A percentile compares a stretch with the other conserved stretches of the same genome.
phyloP scores from a whole-genome alignment of 2,329 filamentous ascomycete genomes.

The Escovopsis sp. region DNA sequence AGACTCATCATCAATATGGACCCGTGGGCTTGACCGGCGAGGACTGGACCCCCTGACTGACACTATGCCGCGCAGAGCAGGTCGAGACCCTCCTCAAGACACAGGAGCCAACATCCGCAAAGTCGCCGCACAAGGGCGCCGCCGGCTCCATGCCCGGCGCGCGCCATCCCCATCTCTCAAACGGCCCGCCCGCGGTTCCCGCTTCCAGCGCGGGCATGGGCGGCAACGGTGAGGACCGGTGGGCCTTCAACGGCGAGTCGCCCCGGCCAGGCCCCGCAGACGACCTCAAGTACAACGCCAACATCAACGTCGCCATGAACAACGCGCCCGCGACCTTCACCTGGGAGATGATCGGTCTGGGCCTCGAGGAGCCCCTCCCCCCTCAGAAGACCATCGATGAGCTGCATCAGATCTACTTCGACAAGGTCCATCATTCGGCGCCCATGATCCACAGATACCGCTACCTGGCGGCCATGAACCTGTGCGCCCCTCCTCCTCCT shows the following conservation, averaged over 20 bases:
- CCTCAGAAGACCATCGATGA: slow-evolving; percentile 60
- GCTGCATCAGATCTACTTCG: slow-evolving; percentile 78
- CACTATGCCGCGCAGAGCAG: slow-evolving; percentile 49
- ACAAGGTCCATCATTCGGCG: slow-evolving; percentile 72
- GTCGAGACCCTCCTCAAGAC: slow-evolving; percentile 83
- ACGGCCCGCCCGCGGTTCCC: slow-evolving; percentile 12
- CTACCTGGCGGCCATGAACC: slow-evolving; percentile 76
- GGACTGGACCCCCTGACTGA: slow-evolving; percentile 3
- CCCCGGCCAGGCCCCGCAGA: slow-evolving; percentile 39
- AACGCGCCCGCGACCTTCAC: slow-evolving; percentile 45
- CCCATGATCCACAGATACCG: slow-evolving; percentile 84
- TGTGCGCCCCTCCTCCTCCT: slow-evolving; percentile 31
- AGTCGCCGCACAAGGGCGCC: slow-evolving; percentile 17
- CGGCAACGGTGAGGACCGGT: slow-evolving; percentile 35
- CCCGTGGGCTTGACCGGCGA: not conserved
- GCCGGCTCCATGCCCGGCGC: slow-evolving; percentile 13
- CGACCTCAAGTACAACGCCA: slow-evolving; percentile 33
- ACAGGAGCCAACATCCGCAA: slow-evolving; percentile 31
- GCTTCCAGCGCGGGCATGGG: slow-evolving; percentile 32
- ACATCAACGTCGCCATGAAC: slow-evolving; percentile 34
- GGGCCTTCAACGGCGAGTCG: slow-evolving; percentile 43
- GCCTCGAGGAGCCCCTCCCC: slow-evolving; percentile 44
- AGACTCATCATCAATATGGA: no score
- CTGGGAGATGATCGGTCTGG: slow-evolving; percentile 61
- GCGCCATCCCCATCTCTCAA: slow-evolving; percentile 16